Base-by-base conservation (phyloP, 2,329 filamentous ascomycete genomes). In the Scorias spongiosa region DNA sequence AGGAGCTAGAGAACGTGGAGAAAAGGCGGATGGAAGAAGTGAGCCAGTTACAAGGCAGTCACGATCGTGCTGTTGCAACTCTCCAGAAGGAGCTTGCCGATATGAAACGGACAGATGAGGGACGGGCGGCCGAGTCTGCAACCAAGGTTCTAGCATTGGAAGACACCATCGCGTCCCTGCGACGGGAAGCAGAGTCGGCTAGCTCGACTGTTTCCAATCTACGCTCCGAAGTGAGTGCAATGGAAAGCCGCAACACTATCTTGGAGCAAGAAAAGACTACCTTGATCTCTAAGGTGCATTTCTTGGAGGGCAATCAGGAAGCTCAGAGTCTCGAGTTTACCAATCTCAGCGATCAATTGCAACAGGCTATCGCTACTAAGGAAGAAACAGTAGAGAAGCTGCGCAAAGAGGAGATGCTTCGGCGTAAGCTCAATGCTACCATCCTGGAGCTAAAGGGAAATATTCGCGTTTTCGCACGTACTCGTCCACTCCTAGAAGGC, bases 371-470 rank as follows among this genome's bases (percentile, higher is more conserved):
- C 18, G 73, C 74, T 11, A 67, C 74, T 15, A 84, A 81, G 1
- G 78, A 83, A 28, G 72, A 76, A 30, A 79, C 84, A 1, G 78
- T 83, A 45, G 78, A 85, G 51, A 94, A 91, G 58, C 70, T 98
- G 26, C 81, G 91, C 49, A 85, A 81, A 55, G 91, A 96, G 59
- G 91, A 98, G 64, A 91, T 84, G 1, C 70, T 94, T 42, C 78
- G 91, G 11, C 77, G 91, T 17, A 89, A 93, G 53, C 74, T 98
- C 0, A 94, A 96, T 68, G 96, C 96, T 64, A 91, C 93, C 61
- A 89, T 98, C 40, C 87, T 98, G 61, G 91, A 98, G 58, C 75
- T 98, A 47, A 95, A 94, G 63, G 91, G 91, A 55, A 98, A 98
- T 59, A 98, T 98, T 56, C 82, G 91, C 15, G 91, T 98, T 51